Evolutionary conservation across 805 yeast species (phyloP), one percentile per base, ranked within the genome.

Genomic region (Priceomyces carsonii): DNA sequence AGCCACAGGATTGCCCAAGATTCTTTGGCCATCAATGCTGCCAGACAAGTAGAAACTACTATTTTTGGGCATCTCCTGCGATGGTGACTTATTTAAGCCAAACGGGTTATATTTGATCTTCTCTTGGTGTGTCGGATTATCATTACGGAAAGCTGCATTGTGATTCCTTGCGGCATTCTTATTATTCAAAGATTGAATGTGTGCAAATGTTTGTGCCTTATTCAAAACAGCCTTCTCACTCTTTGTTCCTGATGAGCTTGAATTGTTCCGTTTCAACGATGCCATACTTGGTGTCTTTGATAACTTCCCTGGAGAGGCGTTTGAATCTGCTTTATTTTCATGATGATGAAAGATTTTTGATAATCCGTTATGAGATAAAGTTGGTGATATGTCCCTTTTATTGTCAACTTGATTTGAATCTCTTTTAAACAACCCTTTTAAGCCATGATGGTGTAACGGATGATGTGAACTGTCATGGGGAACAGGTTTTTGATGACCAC

Each of bases 61-160:
- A 26, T 53, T 53, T 36, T 49, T 57, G 2, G 63, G 63, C 18
- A 45, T 39, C 25, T 53, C 58, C 26, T 45, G 42, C 14, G 47
- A 39, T 7, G 53, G 48, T 29, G 47, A 45, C 26, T 61, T 68
- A 42, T 66, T 72, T 24, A 73, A 40, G 1, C 87, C 88, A 51
- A 77, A 82, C 1, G 88, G 88, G 47, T 81, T 81, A 56, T 80
- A 82, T 28, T 71, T 73, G 50, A 79, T 66, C 39, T 75, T 78
- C 15, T 64, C 70, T 17, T 48, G 60, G 23, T 47, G 44, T 22
- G 34, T 31, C 27, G 44, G 38, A n/a, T 30, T 44, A 33, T 15
- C 33, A 5, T 21, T 38, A 31, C 29, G 34, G 22, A 22, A 38
- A 33, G 21, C 43, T 42, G 35, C 53, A 26, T 33, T 42, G 47